A percentile compares a stretch with the other conserved stretches of the same genome.
Conservation (phyloP, 192 early-diverging fungal genomes). For the Podochytrium sp. region DNA sequence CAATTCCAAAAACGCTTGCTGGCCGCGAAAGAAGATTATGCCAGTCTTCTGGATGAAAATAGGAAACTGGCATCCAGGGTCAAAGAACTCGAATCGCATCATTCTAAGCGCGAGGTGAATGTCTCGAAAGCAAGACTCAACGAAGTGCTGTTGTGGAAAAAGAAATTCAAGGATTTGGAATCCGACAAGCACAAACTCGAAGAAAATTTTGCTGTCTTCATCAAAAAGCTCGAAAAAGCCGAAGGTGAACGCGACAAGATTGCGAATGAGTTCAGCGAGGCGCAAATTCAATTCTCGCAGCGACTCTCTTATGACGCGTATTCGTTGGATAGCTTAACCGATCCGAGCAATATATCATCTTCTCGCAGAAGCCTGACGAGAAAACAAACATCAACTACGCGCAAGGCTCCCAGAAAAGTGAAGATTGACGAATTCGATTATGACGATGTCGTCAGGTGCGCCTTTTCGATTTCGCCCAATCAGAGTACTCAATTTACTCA, state of each 20-base stretch:
- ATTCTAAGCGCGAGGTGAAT: slow-evolving; percentile 23
- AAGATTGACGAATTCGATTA: slow-evolving; percentile 11
- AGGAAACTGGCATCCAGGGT: slow-evolving; percentile 15
- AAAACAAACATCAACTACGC: background rate
- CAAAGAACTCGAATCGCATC: slow-evolving; percentile 27
- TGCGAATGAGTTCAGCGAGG: slow-evolving; percentile 3
- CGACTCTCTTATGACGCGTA: slow-evolving; percentile 11
- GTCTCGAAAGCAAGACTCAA: slow-evolving; percentile 29
- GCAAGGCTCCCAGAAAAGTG: slow-evolving; percentile 10
- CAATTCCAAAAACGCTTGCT: slow-evolving; percentile 31
- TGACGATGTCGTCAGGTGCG: slow-evolving; percentile 30
- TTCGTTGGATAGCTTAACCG: slow-evolving; percentile 16
- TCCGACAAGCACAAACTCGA: slow-evolving; percentile 33
- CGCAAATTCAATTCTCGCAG: slow-evolving; percentile 33
- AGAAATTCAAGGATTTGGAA: slow-evolving; percentile 33
- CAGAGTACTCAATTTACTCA: too few species aligned
- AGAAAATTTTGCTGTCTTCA: slow-evolving; percentile 27
- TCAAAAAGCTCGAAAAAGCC: slow-evolving; percentile 29
- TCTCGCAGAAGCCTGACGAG: slow-evolving; percentile 13
- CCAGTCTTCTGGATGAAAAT: slow-evolving; percentile 34
- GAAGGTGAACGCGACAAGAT: slow-evolving; percentile 32
- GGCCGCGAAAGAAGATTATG: slow-evolving; percentile 31
- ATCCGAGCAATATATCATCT: background rate
- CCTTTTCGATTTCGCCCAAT: background rate
- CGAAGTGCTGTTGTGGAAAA: slow-evolving; percentile 36